A percentile compares a stretch with the other conserved stretches of the same genome.
Evolutionary conservation across 23 red algal species (phyloP).

Genomic region (Agarophyton chilense): DNA sequence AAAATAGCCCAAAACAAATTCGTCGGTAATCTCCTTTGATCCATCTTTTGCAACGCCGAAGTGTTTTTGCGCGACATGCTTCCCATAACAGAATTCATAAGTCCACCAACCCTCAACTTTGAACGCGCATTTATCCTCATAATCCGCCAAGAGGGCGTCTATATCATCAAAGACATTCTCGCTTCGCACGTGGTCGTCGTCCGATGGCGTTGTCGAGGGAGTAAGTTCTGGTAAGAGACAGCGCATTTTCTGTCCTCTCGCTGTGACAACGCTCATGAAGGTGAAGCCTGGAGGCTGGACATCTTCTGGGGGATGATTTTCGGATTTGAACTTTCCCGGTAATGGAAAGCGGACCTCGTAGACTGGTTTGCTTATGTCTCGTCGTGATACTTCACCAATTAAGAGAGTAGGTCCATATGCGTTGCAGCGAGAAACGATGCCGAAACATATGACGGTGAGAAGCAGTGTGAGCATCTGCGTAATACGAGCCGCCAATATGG

Average conservation of each 20-base stretch:
- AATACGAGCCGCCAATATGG: not conserved
- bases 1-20: conserved; percentile 61
- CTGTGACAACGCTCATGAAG: conserved; percentile 45
- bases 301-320: not conserved
- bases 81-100: conserved; percentile 86
- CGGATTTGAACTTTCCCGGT: not conserved
- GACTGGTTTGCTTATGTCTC: conserved; percentile 34
- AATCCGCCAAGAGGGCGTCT: conserved; percentile 41
- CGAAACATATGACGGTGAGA: not conserved
- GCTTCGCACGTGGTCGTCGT: not conserved
- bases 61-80: conserved; percentile 75
- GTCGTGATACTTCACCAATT: conserved; percentile 55
- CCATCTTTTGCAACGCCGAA: conserved; percentile 20
- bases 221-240: conserved; percentile 48
- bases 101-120: conserved; percentile 81
- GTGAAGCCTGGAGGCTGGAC: conserved; percentile 13
- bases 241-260: conserved; percentile 59
- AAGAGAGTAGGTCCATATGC: not conserved
- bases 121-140: conserved; percentile 59
- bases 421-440: not conserved
- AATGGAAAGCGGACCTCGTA: conserved; percentile 46
- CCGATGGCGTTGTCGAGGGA: conserved; percentile 7
- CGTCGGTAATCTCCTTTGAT: not conserved
- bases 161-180: conserved; percentile 63
- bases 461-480: not conserved